A percentile compares a stretch with the other conserved stretches of the same genome.
These are phyloP conservation scores for Durio zibethinus DNA, from an alignment of 345 rosid genomes.

Conservation along the genomic window DNA sequence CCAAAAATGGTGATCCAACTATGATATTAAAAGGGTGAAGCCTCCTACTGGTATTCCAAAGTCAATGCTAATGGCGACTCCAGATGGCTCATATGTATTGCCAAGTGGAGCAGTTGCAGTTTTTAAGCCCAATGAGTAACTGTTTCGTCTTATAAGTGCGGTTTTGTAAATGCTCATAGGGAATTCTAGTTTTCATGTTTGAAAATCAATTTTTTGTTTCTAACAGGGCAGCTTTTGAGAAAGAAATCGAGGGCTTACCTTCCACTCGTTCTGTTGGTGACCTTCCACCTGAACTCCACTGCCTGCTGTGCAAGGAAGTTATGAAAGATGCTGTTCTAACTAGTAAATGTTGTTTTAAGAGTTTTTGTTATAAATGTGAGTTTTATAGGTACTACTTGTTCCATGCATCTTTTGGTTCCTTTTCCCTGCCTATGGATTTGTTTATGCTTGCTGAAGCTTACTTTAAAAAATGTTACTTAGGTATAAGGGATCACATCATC, in stretches of 20 bases:
- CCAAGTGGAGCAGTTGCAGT: conserved; percentile 98
- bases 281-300: conserved; percentile 93
- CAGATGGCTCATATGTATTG: conserved; percentile 94
- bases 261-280: conserved; percentile 89
- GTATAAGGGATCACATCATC: conserved; percentile 83
- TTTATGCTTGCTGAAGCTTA: conserved; percentile 1
- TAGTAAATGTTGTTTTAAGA: conserved; percentile 86
- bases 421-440: not conserved
- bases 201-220: not conserved
- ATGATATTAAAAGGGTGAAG: conserved; percentile 82
- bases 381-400: not conserved
- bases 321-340: conserved; percentile 94
- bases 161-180: not conserved
- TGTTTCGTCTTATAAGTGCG: not conserved
- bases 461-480: conserved; percentile 35
- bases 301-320: conserved; percentile 91
- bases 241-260: conserved; percentile 89
- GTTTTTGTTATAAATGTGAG: conserved; percentile 87
- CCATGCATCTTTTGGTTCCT: not conserved
- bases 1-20: conserved; percentile 96
- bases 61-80: conserved; percentile 93
- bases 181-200: not conserved
- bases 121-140: conserved; percentile 91
- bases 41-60: conserved; percentile 98
- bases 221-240: conserved; percentile 96